Evolutionary conservation across 306 rosid genomes (phyloP), one percentile per base, ranked within the genome.

Genomic region (Lathyrus tuberosus): DNA sequence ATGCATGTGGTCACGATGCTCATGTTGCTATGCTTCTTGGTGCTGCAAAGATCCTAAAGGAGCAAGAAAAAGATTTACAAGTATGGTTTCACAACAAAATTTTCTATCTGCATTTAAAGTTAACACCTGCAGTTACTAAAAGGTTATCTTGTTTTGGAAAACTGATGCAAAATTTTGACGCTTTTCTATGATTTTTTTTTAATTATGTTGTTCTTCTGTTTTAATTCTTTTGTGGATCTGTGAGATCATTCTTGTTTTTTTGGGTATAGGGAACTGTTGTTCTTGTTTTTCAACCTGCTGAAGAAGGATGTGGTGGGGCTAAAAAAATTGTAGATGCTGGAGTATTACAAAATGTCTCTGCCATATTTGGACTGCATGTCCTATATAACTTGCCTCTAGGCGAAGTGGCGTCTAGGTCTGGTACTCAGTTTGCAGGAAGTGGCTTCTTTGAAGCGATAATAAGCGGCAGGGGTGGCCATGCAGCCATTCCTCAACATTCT

Each of bases 221-320:
- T 33, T 33, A 8, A 33, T 33, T 8, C 38, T 33, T 4, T 31
- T 31, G 35, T 31, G 35, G 13, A 59, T 74, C 73, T 26, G 3
- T 77, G 51, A 64, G 58, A 49, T 65, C 20, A 64, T 61, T 78
- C 53, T 15, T 31, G 8, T 59, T 66, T 40, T 40, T 56, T 70
- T 48, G 71, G 54, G 10, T 71, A 75, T 47, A 87, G 98, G 98
- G 98, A 80, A 92, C 96, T 10, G 84, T 88, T 11, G 83, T 89
- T 73, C 96, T 92, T 68, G 86, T 92, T 79, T 92, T 92, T 77
- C 98, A 89, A 88, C 96, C 96, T 22, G 98, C 98, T 20, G 98
- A 92, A 82, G 98, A 92, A 85, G 95, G 96, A 71, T 82, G 88
- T 49, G 89, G 79, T 35, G 98, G 98, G 74, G 98, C 96, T 22